Evolutionary conservation across 192 early-diverging fungal species (phyloP), one percentile per base, ranked within the genome.

Genomic region (Linnemannia zychae): DNA sequence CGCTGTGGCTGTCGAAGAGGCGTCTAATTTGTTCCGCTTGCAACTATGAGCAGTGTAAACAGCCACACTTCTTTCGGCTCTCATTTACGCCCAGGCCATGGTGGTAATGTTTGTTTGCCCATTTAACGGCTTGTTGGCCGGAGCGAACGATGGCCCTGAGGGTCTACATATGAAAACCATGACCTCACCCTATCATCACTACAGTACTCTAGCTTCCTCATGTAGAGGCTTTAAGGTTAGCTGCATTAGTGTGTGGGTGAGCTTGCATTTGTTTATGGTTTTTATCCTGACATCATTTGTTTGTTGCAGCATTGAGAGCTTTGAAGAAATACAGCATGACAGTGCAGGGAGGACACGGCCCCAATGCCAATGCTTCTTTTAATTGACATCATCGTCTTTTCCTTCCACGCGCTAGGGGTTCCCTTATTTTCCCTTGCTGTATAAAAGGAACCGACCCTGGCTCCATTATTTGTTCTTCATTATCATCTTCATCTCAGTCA

Each of bases 391-490:
- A 63, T 63, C 9, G 2, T 38, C 71, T 52, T 37, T 72, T 7
- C 24, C 16, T 17, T 24, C 15, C 20, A 36, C 6, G 12, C 6
- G 1, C 33, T 38, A 40, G 36, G 37, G 22, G 22, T 3, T 33
- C 20, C 5, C 7, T n/a, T 12, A 7, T 40, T 40, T 28, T 16
- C 36, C 67, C 67, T 40, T 48, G 70, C 22, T 2, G 53, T 60
- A 65, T 76, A 76, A 48, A 76, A 67, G 22, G 48, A 34, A 18
- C 76, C 44, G 9, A 18, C 20, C 66, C 67, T 48, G 18, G 33
- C 76, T 34, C 34, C 9, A 24, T 72, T 37, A 24, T 28, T 66
- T 12, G 12, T 65, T 72, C 70, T 70, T 71, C 69, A 50, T 69
- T 71, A 44, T 77, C 50, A 24, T 37, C 72, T 80, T 47, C 69